A percentile compares a stretch with the other conserved stretches of the same genome.
These are phyloP conservation scores for Lentinula novae-zelandiae DNA, from an alignment of 1,284 basidiomycete genomes.

Conservation along the genomic window DNA sequence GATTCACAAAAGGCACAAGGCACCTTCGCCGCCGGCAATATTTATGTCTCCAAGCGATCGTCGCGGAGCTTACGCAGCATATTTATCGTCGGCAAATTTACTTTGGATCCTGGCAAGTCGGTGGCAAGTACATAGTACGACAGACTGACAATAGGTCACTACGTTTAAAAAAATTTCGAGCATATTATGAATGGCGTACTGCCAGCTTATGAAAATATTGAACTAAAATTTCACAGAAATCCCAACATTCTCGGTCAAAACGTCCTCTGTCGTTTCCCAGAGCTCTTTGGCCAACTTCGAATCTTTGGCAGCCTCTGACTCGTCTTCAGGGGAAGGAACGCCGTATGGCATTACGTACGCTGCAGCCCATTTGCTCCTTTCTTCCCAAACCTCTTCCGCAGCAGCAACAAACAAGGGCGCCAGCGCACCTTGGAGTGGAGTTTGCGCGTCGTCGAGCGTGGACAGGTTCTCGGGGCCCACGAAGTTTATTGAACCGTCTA, in stretches of 20 bases:
- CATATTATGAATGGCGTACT: too few species aligned
- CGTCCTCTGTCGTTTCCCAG: slow-evolving; percentile 38
- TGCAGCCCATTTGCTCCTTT: slow-evolving; percentile 8
- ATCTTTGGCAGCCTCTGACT: slow-evolving; percentile 23
- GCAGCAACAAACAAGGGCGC: slow-evolving; percentile 9
- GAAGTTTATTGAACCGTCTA: slow-evolving; percentile 3
- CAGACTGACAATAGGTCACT: too few species aligned
- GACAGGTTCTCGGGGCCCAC: neutral
- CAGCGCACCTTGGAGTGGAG: slow-evolving; percentile 9
- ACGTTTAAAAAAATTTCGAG: too few species aligned
- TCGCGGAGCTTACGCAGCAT: too few species aligned
- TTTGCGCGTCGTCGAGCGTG: neutral
- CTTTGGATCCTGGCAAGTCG: too few species aligned
- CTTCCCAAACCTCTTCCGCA: slow-evolving; percentile 8
- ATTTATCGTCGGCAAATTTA: too few species aligned
- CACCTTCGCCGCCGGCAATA: too few species aligned
- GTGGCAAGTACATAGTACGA: too few species aligned
- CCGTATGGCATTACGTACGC: slow-evolving; percentile 10
- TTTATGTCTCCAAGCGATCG: too few species aligned
- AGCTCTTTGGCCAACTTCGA: slow-evolving; percentile 38
- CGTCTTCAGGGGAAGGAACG: neutral
- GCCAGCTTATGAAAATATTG: too few species aligned
- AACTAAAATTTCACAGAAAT: neutral
- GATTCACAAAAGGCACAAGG: too few species aligned
- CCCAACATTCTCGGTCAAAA: neutral